A percentile compares a stretch with the other conserved stretches of the same genome.
Conservation (phyloP, 495 filamentous ascomycete species). For the Hypoxylon lienhwacheense region DNA sequence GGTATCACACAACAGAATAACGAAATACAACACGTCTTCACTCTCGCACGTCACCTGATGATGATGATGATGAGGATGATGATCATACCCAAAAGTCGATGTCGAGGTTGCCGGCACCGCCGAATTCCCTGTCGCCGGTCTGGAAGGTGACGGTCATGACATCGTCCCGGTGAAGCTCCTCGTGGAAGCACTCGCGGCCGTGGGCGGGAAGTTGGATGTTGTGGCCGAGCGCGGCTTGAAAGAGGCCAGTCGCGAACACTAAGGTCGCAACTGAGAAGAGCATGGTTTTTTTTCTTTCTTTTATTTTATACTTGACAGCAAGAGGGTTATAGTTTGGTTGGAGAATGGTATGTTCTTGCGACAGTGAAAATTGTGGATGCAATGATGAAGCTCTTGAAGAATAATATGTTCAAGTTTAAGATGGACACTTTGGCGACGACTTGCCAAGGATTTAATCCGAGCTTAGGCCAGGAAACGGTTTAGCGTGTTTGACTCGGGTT, state of each 20-base stretch:
- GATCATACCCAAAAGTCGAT: slow-evolving; percentile 93
- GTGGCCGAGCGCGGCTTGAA: slow-evolving; percentile 71
- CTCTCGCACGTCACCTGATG: no score
- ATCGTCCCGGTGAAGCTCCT: slow-evolving; percentile 87
- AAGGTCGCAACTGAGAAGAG: slow-evolving; percentile 61
- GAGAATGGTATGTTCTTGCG: not conserved
- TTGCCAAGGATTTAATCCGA: slow-evolving; percentile 23
- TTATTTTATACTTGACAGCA: not conserved
- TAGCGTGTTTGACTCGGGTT: slow-evolving; percentile 27
- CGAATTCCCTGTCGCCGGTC: slow-evolving; percentile 95
- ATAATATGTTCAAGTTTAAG: slow-evolving; percentile 14
- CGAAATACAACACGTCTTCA: no score
- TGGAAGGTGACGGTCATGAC: slow-evolving; percentile 99
- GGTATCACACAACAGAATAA: no score
- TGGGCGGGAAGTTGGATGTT: slow-evolving; percentile 93
- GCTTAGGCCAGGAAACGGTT: slow-evolving; percentile 14
- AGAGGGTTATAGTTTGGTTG: not conserved
- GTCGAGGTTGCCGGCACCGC: slow-evolving; percentile 89
- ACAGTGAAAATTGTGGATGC: not conserved
- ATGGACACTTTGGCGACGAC: slow-evolving; percentile 42
- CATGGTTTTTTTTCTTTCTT: slow-evolving; percentile 42
- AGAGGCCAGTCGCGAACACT: slow-evolving; percentile 63
- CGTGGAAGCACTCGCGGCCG: slow-evolving; percentile 95
- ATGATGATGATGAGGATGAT: not conserved
- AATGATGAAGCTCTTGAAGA: not conserved